These are phyloP conservation scores for Zhuliangozyma parablackwelliae DNA, from an alignment of 1,139 yeast genomes.

Conservation along the genomic window DNA sequence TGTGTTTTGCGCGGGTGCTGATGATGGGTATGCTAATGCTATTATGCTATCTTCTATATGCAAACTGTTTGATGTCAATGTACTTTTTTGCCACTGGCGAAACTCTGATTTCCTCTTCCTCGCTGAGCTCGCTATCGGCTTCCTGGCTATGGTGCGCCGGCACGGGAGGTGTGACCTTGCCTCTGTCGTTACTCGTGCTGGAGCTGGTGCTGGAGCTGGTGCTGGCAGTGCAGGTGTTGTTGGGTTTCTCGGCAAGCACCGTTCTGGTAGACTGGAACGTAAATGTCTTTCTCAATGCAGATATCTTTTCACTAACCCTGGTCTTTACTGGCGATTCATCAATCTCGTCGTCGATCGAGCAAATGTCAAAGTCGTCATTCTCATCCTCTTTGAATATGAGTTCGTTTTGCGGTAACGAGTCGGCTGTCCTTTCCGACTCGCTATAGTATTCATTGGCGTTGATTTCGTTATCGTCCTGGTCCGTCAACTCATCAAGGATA, in stretches of 20 bases:
- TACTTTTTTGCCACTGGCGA: constrained; percentile 1
- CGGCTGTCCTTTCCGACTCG: not conserved
- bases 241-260: not conserved
- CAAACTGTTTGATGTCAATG: constrained; percentile 11
- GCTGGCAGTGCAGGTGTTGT: not conserved
- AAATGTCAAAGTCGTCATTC: constrained; percentile 10
- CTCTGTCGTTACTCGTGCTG: too few species aligned
- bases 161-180: too few species aligned
- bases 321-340: constrained; percentile 38
- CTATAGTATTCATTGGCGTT: too few species aligned
- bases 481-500: constrained; percentile 20
- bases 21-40: not conserved
- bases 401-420: constrained; percentile 8
- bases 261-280: constrained; percentile 1
- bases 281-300: constrained; percentile 6
- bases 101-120: constrained; percentile 1
- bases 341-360: constrained; percentile 35
- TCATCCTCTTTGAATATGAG: not conserved
- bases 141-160: constrained; percentile 2
- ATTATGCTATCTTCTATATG: constrained; percentile 6
- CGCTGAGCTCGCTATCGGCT: constrained; percentile 2
- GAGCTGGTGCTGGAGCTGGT: too few species aligned
- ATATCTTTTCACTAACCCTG: constrained; percentile 1
- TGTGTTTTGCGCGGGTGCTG: constrained; percentile 35
- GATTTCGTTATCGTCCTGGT: constrained; percentile 12